A percentile compares a stretch with the other conserved stretches of the same genome.
Evolutionary conservation across 768 basidiomycete genomes (phyloP).

Genomic region (Coprinopsis sp.): DNA sequence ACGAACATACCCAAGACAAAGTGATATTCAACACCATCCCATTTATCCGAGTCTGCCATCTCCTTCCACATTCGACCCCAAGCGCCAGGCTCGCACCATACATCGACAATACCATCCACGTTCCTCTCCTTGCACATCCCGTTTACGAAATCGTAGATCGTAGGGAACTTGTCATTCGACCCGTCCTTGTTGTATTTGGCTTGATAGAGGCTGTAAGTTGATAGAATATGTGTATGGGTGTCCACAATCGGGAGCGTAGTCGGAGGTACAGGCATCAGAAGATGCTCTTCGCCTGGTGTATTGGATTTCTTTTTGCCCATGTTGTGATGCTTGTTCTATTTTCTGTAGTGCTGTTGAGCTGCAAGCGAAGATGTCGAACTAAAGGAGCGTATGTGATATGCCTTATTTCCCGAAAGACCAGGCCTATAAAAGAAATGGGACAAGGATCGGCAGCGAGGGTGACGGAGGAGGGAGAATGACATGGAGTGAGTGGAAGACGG

Average conservation of each 20-base stretch:
- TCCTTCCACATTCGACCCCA: constrained; percentile 50
- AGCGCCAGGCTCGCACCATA: constrained; percentile 88
- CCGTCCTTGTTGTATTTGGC: constrained; percentile 49
- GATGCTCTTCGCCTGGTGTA: constrained; percentile 31
- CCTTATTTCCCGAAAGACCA: no score
- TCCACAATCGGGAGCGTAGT: constrained; percentile 54
- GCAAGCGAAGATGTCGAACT: no score
- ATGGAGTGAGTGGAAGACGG: no score
- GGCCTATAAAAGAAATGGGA: no score
- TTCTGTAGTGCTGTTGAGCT: no score
- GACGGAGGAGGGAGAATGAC: no score
- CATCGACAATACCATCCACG: constrained; percentile 72
- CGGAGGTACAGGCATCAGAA: constrained; percentile 34
- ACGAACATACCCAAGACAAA: constrained; percentile 68
- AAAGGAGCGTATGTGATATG: no score
- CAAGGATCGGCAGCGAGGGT: no score
- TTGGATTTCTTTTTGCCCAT: constrained; percentile 40
- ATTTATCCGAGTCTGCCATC: constrained; percentile 69
- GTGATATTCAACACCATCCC: constrained; percentile 77
- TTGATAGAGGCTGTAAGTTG: constrained; percentile 64
- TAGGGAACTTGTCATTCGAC: constrained; percentile 32
- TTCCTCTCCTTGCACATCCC: constrained; percentile 53
- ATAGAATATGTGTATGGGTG: constrained; percentile 81
- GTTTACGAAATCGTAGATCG: constrained; percentile 66
- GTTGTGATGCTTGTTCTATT: constrained; percentile 4